Percentiles rank a stretch among this genome's conserved stretches.
phyloP scores from a whole-genome alignment of 768 basidiomycete genomes.

The Termitomyces bulborhizus region DNA sequence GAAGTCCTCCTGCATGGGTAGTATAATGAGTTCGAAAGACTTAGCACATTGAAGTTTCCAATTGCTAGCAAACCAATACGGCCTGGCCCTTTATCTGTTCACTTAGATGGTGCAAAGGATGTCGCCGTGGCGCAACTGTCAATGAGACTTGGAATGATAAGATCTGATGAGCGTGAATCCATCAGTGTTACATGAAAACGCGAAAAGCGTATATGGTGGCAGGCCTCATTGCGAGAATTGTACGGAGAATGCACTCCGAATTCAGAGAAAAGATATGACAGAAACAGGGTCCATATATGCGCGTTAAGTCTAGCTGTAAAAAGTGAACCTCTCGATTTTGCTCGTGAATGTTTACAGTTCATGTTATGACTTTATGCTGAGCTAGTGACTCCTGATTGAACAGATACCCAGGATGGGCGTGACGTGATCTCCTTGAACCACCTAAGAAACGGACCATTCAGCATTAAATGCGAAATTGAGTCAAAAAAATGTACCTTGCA shows the following conservation, averaged over 20 bases:
- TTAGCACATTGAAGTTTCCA: no score
- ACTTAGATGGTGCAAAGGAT: not conserved
- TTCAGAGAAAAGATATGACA: not conserved
- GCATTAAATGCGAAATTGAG: not conserved
- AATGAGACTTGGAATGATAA: not conserved
- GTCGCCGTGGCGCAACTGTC: no score
- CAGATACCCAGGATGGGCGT: conserved; percentile 41
- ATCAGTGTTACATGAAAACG: no score
- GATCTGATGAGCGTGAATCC: not conserved
- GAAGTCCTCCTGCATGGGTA: no score
- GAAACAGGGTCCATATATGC: not conserved
- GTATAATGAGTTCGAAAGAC: no score
- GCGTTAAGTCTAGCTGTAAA: no score
- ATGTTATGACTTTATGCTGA: conserved; percentile 3
- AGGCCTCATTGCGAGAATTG: not conserved
- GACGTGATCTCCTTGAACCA: conserved; percentile 31
- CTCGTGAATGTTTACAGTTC: not conserved
- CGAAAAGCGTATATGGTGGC: no score
- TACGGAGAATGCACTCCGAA: no score
- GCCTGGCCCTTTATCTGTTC: not conserved
- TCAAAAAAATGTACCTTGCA: conserved; percentile 23
- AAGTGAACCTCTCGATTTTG: no score
- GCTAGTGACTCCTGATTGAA: conserved; percentile 29
- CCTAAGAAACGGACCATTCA: conserved; percentile 2
- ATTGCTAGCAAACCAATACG: no score